phyloP scores from a whole-genome alignment of 768 basidiomycete genomes.

The Mycena pura region DNA sequence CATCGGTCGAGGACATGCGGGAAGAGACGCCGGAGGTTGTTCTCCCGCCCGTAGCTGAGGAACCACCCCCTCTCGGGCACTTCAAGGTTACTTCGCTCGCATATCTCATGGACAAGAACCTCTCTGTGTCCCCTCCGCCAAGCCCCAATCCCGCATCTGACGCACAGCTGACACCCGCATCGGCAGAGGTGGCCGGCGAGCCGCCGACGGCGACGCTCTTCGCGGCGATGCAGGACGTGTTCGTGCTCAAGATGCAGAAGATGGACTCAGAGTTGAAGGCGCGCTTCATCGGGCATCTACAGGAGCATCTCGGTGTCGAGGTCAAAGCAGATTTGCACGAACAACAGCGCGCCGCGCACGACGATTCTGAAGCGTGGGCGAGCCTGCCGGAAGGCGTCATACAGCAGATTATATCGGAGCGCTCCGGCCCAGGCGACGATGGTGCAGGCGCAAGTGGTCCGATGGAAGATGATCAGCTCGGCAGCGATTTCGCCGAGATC shows the following conservation, averaged over 20 bases:
- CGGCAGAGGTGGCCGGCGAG: slow-evolving; percentile 8
- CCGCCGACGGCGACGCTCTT: slow-evolving; percentile 20
- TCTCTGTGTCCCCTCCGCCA: slow-evolving; percentile 20
- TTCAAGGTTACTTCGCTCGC: slow-evolving; percentile 23
- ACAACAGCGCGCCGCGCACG: not conserved
- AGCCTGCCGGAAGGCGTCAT: slow-evolving; percentile 10
- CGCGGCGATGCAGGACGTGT: slow-evolving; percentile 24
- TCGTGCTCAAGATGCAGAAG: slow-evolving; percentile 23
- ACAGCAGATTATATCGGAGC: slow-evolving; percentile 18
- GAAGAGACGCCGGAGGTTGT: not conserved
- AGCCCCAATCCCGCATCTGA: not conserved
- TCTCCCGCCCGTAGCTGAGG: slow-evolving; percentile 3
- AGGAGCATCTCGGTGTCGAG: slow-evolving; percentile 23
- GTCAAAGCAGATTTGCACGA: slow-evolving; percentile 1
- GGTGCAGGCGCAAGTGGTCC: not conserved
- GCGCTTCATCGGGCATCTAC: slow-evolving; percentile 11
- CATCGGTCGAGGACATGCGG: slow-evolving; percentile 4
- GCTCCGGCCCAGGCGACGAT: not conserved
- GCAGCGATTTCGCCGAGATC: slow-evolving; percentile 3
- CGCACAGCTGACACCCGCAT: slow-evolving; percentile 8
- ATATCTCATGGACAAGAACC: slow-evolving; percentile 24
- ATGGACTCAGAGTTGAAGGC: slow-evolving; percentile 21
- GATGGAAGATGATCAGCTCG: slow-evolving; percentile 9
- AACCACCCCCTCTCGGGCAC: slow-evolving; percentile 22
- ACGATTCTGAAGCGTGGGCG: slow-evolving; percentile 8